Evolutionary conservation across 768 basidiomycete species (phyloP), one percentile per base, ranked within the genome.

Genomic region (Tricholoma matsutake): DNA sequence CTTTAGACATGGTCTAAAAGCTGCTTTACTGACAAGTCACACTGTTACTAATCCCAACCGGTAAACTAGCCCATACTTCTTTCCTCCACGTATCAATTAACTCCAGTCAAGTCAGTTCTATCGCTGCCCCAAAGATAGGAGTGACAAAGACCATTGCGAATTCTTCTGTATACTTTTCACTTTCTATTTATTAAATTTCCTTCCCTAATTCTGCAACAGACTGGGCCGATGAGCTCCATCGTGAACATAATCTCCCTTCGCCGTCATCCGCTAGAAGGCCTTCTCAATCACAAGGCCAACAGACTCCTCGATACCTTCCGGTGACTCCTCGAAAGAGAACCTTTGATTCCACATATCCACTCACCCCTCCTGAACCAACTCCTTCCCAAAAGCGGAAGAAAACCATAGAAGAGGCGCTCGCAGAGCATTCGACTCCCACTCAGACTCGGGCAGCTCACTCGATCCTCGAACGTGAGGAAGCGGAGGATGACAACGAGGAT

Each of bases 121-220:
- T 54, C 45, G 39, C n/a, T 83, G 82, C 58, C 47, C 66, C 6
- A 71, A 70, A 58, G n/a, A 56, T 47, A 41, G 47, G 18, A 65
- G 62, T 35, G 65, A 71, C 35, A 62, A 67, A 7, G 62, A 67
- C 10, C 66, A 62, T 13, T 79, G 78, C 61, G 37, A 53, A 0
- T 83, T 79, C 60, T 83, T 72, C 34, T 66, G 81, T 81, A 63
- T 25, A 71, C 9, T 9, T 28, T n/a, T 3, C 13, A 41, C 16
- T 28, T 56, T 13, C 6, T 16, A 29, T 32, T 16, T 34, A 41
- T 37, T 49, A 8, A 32, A 35, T 28, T 18, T 20, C 6, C 14
- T 35, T 56, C 0, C 39, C 18, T 9, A 9, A 3, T 56, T 8
- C 49, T 9, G 22, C 11, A 6, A 16, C 60, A 70, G 69, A n/a